Conservation (phyloP, 2,329 filamentous ascomycete genomes). For the Ceratocystis cacaofunesta region DNA sequence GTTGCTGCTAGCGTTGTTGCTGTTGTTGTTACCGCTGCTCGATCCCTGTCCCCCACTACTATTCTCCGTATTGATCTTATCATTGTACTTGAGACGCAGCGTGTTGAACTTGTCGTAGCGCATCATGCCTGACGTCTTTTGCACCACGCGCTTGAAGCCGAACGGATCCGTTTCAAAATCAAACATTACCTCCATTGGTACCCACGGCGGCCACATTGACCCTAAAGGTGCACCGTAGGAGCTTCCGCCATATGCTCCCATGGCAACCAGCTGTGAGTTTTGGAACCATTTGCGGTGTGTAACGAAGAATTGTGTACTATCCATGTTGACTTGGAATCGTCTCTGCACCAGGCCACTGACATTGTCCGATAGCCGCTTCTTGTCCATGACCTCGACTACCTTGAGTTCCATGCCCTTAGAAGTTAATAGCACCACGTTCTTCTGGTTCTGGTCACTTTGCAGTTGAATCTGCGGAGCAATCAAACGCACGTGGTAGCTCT, state of each 20-base stretch:
- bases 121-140: constrained; percentile 87
- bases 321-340: constrained; percentile 87
- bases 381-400: constrained; percentile 96
- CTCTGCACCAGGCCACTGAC: constrained; percentile 92
- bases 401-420: constrained; percentile 98
- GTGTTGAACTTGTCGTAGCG: constrained; percentile 98
- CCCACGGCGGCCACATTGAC: constrained; percentile 93
- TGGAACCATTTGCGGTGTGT: constrained; percentile 84
- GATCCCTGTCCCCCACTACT: constrained; percentile 18
- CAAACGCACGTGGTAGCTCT: constrained; percentile 84
- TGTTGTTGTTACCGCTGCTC: neutral
- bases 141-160: constrained; percentile 93
- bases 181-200: constrained; percentile 96
- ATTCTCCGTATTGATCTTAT: constrained; percentile 63
- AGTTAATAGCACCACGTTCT: constrained; percentile 89
- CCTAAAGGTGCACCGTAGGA: constrained; percentile 74
- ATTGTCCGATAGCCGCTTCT: constrained; percentile 76
- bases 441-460: constrained; percentile 95
- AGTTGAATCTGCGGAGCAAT: constrained; percentile 97
- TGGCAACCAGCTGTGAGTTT: constrained; percentile 59
- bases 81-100: constrained; percentile 89
- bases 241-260: constrained; percentile 67
- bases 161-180: constrained; percentile 88
- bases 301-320: constrained; percentile 96
- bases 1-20: neutral